phyloP scores from a whole-genome alignment of 306 rosid species.

The Cucumis melo region DNA sequence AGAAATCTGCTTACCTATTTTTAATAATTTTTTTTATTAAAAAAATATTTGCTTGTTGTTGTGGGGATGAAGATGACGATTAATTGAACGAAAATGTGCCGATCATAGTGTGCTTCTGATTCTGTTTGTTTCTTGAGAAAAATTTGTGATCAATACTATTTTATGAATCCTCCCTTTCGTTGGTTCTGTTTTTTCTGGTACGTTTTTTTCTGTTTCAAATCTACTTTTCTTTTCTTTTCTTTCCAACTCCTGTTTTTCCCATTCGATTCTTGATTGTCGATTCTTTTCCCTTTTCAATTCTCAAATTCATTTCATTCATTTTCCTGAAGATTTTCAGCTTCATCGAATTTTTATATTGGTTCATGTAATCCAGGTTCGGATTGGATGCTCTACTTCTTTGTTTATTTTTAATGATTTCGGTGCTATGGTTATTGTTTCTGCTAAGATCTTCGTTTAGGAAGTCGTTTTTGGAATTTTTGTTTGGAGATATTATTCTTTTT shows the following conservation, averaged over 20 bases:
- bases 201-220: conserved; percentile 22
- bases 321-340: background rate
- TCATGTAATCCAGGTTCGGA: background rate
- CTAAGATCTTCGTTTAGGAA: conserved; percentile 14
- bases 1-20: conserved; percentile 24
- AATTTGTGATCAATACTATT: conserved; percentile 12
- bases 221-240: background rate
- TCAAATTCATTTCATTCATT: background rate
- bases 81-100: conserved; percentile 11
- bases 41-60: background rate
- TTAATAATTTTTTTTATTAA: background rate
- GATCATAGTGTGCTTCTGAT: conserved; percentile 33
- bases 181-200: conserved; percentile 29
- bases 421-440: background rate
- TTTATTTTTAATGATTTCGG: background rate
- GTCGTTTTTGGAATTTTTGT: conserved; percentile 11
- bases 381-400: background rate
- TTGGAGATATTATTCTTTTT: background rate
- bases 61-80: background rate
- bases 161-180: conserved; percentile 37
- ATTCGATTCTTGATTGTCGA: background rate
- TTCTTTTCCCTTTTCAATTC: background rate
- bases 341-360: background rate
- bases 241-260: background rate
- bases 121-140: conserved; percentile 12